Evolutionary conservation across 2,329 filamentous ascomycete species (phyloP).

Genomic region (Exophiala calicioides): DNA sequence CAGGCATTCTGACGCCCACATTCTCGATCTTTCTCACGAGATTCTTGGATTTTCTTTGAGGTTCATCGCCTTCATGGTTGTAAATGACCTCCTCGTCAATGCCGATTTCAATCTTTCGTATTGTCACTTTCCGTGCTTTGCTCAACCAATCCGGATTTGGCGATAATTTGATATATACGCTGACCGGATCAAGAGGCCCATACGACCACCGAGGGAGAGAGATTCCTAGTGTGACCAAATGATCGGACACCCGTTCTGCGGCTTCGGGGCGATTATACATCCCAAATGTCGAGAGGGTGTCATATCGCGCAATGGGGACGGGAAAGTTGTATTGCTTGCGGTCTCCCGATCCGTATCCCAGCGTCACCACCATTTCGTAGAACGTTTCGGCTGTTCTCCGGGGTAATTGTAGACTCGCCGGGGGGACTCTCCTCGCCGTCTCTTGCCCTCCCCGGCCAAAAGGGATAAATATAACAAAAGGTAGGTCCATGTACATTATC

Average conservation of each 20-base stretch:
- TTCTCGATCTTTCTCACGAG: constrained; percentile 79
- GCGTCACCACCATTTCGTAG: constrained; percentile 93
- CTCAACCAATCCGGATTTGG: constrained; percentile 89
- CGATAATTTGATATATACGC: constrained; percentile 89
- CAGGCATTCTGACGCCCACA: constrained; percentile 81
- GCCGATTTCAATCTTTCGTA: constrained; percentile 87
- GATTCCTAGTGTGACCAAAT: constrained; percentile 86
- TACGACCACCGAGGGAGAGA: constrained; percentile 96
- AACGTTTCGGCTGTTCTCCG: constrained; percentile 94
- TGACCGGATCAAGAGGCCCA: constrained; percentile 90
- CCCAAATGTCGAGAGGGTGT: constrained; percentile 95
- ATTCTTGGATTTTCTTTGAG: constrained; percentile 83
- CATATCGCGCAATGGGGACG: constrained; percentile 87
- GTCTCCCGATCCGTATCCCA: constrained; percentile 83
- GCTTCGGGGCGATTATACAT: constrained; percentile 98
- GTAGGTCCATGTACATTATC: constrained; percentile 93
- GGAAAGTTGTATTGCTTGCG: constrained; percentile 92
- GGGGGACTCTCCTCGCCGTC: constrained; percentile 83
- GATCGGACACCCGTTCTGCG: constrained; percentile 81
- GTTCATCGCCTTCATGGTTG: constrained; percentile 95
- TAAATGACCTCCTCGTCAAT: constrained; percentile 99
- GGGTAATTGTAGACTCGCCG: constrained; percentile 84
- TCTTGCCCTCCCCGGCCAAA: constrained; percentile 91
- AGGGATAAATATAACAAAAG: constrained; percentile 96
- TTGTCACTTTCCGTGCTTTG: constrained; percentile 88